Conservation (phyloP, 768 basidiomycete genomes). For the Gymnopilus junonius region DNA sequence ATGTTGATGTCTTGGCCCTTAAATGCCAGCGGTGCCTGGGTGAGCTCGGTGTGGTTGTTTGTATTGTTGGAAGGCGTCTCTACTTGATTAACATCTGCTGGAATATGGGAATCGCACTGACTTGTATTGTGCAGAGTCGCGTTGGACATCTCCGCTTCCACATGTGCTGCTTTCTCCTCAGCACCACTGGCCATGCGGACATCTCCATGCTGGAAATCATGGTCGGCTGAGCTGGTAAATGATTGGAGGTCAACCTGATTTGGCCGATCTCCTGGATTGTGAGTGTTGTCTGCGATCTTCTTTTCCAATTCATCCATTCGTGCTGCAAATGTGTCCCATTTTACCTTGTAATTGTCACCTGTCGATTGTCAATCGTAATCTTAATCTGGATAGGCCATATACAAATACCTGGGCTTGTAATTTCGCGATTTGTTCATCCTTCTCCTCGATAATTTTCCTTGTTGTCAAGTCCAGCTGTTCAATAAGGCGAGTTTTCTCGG, state of each 20-base stretch:
- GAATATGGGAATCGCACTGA: no score
- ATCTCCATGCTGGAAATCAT: background rate
- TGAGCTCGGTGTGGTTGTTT: background rate
- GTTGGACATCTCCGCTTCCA: no score
- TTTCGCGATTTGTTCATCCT: background rate
- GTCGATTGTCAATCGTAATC: background rate
- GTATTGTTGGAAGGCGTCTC: no score
- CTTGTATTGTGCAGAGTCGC: no score
- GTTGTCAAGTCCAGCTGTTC: constrained; percentile 1
- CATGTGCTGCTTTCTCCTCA: no score
- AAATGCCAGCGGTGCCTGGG: background rate
- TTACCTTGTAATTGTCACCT: background rate
- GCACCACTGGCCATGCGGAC: background rate
- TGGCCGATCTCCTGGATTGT: background rate
- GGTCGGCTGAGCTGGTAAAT: background rate
- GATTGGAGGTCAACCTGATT: background rate
- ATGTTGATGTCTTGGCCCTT: background rate
- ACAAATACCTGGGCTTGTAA: background rate
- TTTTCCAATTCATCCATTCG: background rate
- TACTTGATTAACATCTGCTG: no score
- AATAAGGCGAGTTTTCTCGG: background rate
- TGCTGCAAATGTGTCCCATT: background rate
- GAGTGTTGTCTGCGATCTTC: background rate
- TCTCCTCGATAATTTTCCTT: background rate
- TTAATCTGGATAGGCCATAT: background rate